phyloP scores from a whole-genome alignment of 2,329 filamentous ascomycete genomes.

The Rutstroemia sp. region DNA sequence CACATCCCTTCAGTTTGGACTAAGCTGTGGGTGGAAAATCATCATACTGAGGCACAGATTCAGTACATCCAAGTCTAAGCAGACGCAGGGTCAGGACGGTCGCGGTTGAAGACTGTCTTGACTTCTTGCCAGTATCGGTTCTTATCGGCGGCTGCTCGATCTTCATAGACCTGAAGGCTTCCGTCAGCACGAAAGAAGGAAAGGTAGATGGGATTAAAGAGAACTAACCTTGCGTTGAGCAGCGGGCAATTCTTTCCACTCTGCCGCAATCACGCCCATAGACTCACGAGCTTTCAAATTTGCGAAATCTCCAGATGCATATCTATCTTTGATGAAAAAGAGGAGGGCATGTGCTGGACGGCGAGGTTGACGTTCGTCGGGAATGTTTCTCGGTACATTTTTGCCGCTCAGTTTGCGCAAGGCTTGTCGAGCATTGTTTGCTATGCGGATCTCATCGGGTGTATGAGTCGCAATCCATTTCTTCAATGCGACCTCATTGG shows the following conservation, averaged over 20 bases:
- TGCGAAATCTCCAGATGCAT: constrained; percentile 41
- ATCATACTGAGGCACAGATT: too few species aligned
- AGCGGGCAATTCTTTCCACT: constrained; percentile 40
- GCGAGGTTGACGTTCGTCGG: constrained; percentile 48
- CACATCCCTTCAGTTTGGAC: too few species aligned
- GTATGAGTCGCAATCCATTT: constrained; percentile 49
- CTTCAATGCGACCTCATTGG: constrained; percentile 37
- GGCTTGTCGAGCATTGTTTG: constrained; percentile 47
- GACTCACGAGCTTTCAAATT: constrained; percentile 36
- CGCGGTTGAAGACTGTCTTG: constrained; percentile 5
- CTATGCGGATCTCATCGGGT: constrained; percentile 47
- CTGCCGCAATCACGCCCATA: constrained; percentile 33
- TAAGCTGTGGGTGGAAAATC: too few species aligned
- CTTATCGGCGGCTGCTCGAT: constrained; percentile 21
- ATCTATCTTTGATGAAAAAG: constrained; percentile 39
- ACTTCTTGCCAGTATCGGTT: constrained; percentile 21
- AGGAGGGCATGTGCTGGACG: constrained; percentile 32
- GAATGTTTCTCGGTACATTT: constrained; percentile 28
- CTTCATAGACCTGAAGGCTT: constrained; percentile 10
- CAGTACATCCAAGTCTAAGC: too few species aligned
- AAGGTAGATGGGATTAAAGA: too few species aligned
- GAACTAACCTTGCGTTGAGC: constrained; percentile 36
- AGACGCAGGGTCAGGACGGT: not conserved
- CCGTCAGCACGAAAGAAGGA: too few species aligned
- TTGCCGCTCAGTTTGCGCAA: constrained; percentile 16